Evolutionary conservation across 1,139 yeast species (phyloP), one percentile per base, ranked within the genome.

Genomic region (Candida tropicalis): DNA sequence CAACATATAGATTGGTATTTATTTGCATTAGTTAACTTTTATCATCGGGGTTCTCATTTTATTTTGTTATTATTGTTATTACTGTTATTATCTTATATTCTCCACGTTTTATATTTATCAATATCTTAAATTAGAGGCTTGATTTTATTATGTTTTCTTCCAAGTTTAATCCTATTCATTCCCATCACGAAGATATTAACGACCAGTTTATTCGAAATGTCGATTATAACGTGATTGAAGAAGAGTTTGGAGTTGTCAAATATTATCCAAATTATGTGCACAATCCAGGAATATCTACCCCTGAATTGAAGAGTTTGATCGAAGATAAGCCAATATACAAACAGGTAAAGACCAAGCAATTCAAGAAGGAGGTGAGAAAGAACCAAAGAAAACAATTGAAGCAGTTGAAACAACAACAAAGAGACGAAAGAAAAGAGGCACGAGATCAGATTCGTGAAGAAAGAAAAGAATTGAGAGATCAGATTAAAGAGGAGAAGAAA

Each of bases 241-340:
- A 49, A 10, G 57, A 61, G 41, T 72, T 56, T 48, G 56, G 68
- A 23, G 63, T 73, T 40, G 63, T 60, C 50, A 73, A 71, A 49
- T 73, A 73, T 52, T 65, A 65, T 39, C 79, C 78, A 3, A 54
- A 57, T 41, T 69, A 56, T 51, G 63, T 73, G 45, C 78, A 72
- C 47, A 73, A 73, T 53, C 63, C 63, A 23, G 69, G 57, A 24
- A 57, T 63, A 4, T 55, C 65, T 16, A 73, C 78, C 2, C 77
- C 78, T 3, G 58, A 58, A 35, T 58, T 73, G 38, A 61, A 59
- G 44, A 64, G 59, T 38, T 54, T 70, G 57, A 61, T 73, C 12
- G 50, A 54, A 20, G 68, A 69, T 45, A 70, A 70, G 47, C 79
- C 78, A 3, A 72, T 73, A 18, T 73, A 73, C 44, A 55, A 63